Conservation (phyloP, 345 rosid genomes). For the Salix dunnii region DNA sequence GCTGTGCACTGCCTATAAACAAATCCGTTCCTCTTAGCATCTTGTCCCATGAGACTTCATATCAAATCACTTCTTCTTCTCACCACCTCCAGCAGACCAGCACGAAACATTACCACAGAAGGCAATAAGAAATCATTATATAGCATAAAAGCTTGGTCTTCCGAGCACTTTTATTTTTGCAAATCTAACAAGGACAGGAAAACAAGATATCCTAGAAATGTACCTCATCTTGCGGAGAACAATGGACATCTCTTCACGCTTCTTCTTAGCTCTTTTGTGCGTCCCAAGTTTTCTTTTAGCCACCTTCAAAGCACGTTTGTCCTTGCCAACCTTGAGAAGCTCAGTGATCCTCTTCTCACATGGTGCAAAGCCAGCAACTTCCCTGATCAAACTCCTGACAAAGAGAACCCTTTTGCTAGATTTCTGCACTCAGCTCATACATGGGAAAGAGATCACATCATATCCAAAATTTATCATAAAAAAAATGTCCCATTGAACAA, state of each 20-base stretch:
- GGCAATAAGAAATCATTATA: not conserved
- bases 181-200: not conserved
- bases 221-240: conserved; percentile 82
- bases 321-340: conserved; percentile 87
- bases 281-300: conserved; percentile 88
- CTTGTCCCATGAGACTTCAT: not conserved
- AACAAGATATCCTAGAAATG: not conserved
- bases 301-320: conserved; percentile 80
- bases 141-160: not conserved
- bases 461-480: not conserved
- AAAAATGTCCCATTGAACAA: not conserved
- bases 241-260: conserved; percentile 86
- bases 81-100: conserved; percentile 51
- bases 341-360: conserved; percentile 87
- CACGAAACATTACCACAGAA: not conserved
- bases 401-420: conserved; percentile 78
- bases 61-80: conserved; percentile 55
- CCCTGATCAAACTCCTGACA: conserved; percentile 65
- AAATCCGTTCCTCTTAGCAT: conserved; percentile 11
- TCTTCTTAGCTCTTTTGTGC: conserved; percentile 89
- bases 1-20: not conserved
- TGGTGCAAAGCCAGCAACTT: conserved; percentile 93
- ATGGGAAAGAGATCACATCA: not conserved
- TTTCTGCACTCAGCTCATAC: conserved; percentile 39
- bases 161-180: too few relatives aligned